These are phyloP conservation scores for Centaurea solstitialis DNA, from an alignment of 129 eudicot genomes.

Conservation along the genomic window DNA sequence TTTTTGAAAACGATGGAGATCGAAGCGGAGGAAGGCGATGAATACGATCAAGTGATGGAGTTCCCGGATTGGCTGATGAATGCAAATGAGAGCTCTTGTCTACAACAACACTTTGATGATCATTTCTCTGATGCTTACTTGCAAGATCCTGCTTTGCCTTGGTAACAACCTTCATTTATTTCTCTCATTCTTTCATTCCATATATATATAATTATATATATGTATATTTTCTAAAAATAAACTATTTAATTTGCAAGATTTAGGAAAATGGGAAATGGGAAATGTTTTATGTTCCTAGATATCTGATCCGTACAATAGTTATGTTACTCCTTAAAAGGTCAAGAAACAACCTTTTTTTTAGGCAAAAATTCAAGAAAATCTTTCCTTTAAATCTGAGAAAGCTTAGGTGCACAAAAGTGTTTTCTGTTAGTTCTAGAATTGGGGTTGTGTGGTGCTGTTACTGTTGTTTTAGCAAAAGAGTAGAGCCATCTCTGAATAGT, in stretches of 20 bases:
- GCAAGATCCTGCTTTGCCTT: conserved; percentile 68
- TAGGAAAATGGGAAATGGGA: conserved; percentile 11
- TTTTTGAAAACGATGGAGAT: conserved; percentile 45
- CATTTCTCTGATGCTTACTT: conserved; percentile 40
- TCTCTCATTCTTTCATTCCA: not conserved
- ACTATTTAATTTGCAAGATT: not conserved
- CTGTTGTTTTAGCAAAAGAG: conserved; percentile 25
- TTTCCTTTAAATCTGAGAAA: not conserved
- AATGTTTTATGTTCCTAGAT: conserved; percentile 48
- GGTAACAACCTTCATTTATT: conserved; percentile 48
- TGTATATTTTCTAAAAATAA: not conserved
- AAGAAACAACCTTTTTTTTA: not conserved
- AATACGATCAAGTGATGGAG: conserved; percentile 48
- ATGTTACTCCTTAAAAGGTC: conserved; percentile 1
- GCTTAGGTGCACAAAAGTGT: not conserved
- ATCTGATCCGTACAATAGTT: not conserved
- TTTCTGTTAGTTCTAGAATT: not conserved
- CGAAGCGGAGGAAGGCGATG: conserved; percentile 31
- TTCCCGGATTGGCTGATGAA: conserved; percentile 64
- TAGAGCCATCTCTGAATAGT: conserved; percentile 20
- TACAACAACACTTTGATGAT: conserved; percentile 39
- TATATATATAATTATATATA: not conserved
- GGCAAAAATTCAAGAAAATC: not conserved
- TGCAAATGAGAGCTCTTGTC: conserved; percentile 46
- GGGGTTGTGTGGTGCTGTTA: conserved; percentile 22